A percentile compares a stretch with the other conserved stretches of the same genome.
Conservation (phyloP, 1,284 basidiomycete species). For the Malassezia furfur region DNA sequence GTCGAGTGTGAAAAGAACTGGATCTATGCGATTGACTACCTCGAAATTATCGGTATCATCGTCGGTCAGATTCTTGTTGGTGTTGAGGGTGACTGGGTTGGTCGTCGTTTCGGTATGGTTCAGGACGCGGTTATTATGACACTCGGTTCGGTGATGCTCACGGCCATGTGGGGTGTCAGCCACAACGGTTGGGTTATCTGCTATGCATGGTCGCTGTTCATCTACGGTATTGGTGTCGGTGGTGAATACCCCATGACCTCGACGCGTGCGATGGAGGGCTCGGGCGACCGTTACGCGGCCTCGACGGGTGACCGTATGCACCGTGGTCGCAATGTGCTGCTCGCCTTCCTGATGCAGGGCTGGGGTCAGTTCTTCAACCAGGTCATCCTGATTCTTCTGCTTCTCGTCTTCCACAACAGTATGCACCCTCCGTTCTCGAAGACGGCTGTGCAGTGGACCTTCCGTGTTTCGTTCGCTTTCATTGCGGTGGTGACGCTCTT, state of each 20-base stretch:
- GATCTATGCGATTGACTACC: slow-evolving; percentile 51
- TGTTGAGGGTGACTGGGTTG: slow-evolving; percentile 56
- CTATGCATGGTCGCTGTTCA: slow-evolving; percentile 52
- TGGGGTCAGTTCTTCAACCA: slow-evolving; percentile 56
- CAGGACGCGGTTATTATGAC: slow-evolving; percentile 49
- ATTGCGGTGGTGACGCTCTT: slow-evolving; percentile 53
- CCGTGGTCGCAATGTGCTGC: slow-evolving; percentile 54
- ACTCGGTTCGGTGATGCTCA: slow-evolving; percentile 54
- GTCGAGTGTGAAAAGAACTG: slow-evolving; percentile 51
- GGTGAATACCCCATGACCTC: slow-evolving; percentile 56
- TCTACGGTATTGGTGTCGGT: slow-evolving; percentile 52
- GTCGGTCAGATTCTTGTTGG: slow-evolving; percentile 55
- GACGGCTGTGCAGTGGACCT: slow-evolving; percentile 53
- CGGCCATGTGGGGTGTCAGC: slow-evolving; percentile 53
- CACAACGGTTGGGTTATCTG: slow-evolving; percentile 56
- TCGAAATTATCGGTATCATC: slow-evolving; percentile 54
- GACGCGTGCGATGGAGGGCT: slow-evolving; percentile 53
- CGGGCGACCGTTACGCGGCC: slow-evolving; percentile 47
- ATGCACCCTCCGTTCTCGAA: slow-evolving; percentile 49
- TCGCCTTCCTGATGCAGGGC: slow-evolving; percentile 55
- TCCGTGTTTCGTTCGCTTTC: slow-evolving; percentile 54
- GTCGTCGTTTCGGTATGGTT: slow-evolving; percentile 52
- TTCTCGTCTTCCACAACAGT: slow-evolving; percentile 53
- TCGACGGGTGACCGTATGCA: slow-evolving; percentile 54
- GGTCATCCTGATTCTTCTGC: slow-evolving; percentile 51